phyloP scores from a whole-genome alignment of 176 grass and related monocot species.

The Eleusine indica region DNA sequence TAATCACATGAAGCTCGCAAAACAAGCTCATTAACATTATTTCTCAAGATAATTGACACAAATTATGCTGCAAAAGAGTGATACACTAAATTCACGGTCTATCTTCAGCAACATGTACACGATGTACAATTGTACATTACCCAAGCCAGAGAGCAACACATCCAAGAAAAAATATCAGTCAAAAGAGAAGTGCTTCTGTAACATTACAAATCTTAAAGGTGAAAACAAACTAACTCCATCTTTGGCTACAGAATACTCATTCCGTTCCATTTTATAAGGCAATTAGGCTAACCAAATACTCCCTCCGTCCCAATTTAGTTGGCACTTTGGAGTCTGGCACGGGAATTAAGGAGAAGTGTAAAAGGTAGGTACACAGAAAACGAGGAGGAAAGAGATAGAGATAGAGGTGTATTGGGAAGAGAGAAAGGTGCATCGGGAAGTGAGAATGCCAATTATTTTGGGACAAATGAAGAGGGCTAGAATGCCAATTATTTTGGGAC shows the following conservation, averaged over 20 bases:
- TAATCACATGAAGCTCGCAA: conserved; percentile 30
- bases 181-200: neutral
- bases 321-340: no score
- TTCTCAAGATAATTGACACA: conserved; percentile 27
- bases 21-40: neutral
- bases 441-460: no score
- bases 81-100: neutral
- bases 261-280: no score
- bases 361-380: no score
- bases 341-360: no score
- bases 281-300: no score
- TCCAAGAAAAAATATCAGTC: neutral
- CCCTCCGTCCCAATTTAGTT: no score
- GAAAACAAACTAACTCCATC: neutral
- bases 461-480: no score
- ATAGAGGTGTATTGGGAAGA: no score
- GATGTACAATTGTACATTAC: neutral
- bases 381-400: no score
- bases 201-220: neutral
- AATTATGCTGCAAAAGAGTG: conserved; percentile 1
- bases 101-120: neutral
- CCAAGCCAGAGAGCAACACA: neutral
- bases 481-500: no score
- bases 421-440: no score
- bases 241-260: neutral